Evolutionary conservation across 2,329 filamentous ascomycete species (phyloP), one percentile per base, ranked within the genome.

Genomic region (Xylariaceae sp.): DNA sequence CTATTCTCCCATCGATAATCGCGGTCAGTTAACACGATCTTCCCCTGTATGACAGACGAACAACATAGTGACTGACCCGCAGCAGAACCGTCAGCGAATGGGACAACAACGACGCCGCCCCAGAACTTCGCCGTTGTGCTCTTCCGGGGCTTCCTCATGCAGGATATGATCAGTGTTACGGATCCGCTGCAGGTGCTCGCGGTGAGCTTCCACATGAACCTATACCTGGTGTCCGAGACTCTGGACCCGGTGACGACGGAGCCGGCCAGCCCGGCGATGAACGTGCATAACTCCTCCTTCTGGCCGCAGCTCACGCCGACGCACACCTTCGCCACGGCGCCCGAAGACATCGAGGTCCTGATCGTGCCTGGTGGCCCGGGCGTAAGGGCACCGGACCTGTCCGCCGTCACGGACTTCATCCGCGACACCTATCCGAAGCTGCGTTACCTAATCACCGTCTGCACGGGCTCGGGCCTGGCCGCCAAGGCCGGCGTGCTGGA

Each of bases 391-490:
- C 19, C 62, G 0, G 60, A 69, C 1, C 32, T 53, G 20, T 64
- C 65, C 0, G 49, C 68, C 6, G 63, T 72, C 1, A 66, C 68
- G 2, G 70, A 77, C n/a, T 85, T 79, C 58, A 68, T 85, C 42
- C 62, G 61, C 3, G 61, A 67, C 0, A 62, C 65, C 2, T 81
- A 76, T 57, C 74, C 78, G 0, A 71, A 71, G 7, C 61, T 85
- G 6, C 68, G 74, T 46, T 83, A 81, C 56, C 63, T 86, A 5
- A 71, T 89, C n/a, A 86, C 82, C 0, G 78, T 89, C 0, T 89
- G 87, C 65, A 89, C 84, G 0, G 86, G 86, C 0, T 74, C 80
- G 2, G 77, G 77, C 1, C 67, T 86, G 5, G 73, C 81, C 0
- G 85, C 85, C 0, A 71, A 75, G 20, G 74, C 84, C 0, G 85